A percentile compares a stretch with the other conserved stretches of the same genome.
Conservation (phyloP, 768 basidiomycete genomes). For the Panaeolus papilionaceus region DNA sequence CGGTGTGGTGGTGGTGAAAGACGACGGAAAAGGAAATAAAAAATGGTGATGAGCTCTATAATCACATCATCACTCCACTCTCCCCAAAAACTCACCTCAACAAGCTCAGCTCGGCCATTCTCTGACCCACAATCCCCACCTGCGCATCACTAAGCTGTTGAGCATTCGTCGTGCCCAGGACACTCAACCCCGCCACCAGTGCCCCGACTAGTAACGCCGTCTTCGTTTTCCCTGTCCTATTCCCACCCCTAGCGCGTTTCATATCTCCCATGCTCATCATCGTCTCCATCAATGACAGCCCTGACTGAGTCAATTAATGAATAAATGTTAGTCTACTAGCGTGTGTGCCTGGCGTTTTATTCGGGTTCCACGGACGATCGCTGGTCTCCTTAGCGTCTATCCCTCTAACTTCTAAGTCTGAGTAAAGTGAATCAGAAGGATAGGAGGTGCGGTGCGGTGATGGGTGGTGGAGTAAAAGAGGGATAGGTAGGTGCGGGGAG, state of each 20-base stretch:
- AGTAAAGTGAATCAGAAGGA: neutral
- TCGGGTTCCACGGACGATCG: constrained; percentile 5
- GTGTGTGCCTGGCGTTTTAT: too few species aligned
- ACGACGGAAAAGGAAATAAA: neutral
- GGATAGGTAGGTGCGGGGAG: neutral
- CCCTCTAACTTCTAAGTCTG: neutral
- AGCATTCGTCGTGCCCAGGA: constrained; percentile 16
- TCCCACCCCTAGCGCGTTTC: too few species aligned
- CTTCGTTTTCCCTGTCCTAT: neutral
- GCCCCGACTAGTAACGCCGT: neutral
- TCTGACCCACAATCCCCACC: constrained; percentile 38
- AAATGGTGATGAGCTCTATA: neutral
- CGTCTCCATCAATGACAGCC: neutral
- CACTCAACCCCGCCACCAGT: neutral
- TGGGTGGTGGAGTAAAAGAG: neutral
- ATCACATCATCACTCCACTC: too few species aligned
- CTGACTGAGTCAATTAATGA: neutral
- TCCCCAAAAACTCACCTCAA: neutral
- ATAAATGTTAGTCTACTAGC: neutral
- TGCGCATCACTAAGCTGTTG: constrained; percentile 42
- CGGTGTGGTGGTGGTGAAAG: neutral
- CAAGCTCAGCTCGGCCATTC: constrained; percentile 38
- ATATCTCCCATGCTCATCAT: neutral
- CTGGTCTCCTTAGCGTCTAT: neutral
- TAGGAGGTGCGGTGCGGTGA: neutral